Evolutionary conservation across 345 rosid species (phyloP), one percentile per base, ranked within the genome.

Genomic region (Eutrema yunnanense): DNA sequence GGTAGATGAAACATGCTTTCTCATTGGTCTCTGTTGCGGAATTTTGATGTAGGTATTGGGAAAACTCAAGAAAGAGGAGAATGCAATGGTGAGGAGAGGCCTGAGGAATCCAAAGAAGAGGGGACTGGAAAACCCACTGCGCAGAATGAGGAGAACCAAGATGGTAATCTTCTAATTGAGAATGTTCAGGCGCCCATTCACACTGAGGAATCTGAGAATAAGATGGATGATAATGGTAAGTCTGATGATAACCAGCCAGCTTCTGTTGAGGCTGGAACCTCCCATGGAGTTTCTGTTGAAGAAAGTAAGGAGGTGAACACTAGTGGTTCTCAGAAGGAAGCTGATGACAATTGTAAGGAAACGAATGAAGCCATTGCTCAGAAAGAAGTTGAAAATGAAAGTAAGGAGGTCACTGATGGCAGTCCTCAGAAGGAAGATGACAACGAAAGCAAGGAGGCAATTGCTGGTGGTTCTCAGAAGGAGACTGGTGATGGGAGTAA

Each of bases 401-500:
- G 50, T 37, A 73, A 53, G 47, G 73, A 56, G 27, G 83, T 57
- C 10, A 38, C 40, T 34, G 33, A 46, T 12, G 77, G 57, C 38
- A 81, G 55, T 27, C 83, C 78, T 72, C 66, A 10, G 37, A 73
- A 63, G n/a, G 62, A 61, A 55, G 63, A 16, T 30, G 62, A 38
- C 8, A 53, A 43, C 8, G 43, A 6, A 4, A 57, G 12, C n/a
- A 59, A 59, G 50, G 85, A 69, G 43, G 70, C 40, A 27, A 69
- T 40, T 38, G 61, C 19, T 43, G 34, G 63, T 57, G 57, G 9
- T 9, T 33, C 26, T 12, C 47, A 46, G 48, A 40, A 57, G 51
- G 81, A 75, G 41, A 79, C 69, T 34, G 76, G 55, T 50, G 81
- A 46, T 6, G 63, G 44, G 13, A 65, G 63, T 27, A 40, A 78